Evolutionary conservation across 2,329 filamentous ascomycete species (phyloP).

Genomic region (Scedosporium boydii): DNA sequence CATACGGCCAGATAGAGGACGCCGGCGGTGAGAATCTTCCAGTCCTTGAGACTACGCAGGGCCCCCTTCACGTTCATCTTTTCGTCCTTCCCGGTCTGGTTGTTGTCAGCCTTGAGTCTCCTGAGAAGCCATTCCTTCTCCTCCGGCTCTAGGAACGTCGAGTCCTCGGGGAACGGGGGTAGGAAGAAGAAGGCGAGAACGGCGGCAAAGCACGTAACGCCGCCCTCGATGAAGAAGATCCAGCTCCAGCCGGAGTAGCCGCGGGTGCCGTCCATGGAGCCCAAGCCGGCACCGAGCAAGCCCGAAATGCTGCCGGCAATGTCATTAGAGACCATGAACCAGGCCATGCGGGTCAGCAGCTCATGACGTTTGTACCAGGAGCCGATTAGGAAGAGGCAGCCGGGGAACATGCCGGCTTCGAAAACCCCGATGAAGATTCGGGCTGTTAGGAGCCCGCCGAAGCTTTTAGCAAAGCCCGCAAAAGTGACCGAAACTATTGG

Average conservation of each 20-base stretch:
- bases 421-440: slow-evolving; percentile 24
- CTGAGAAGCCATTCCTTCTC: slow-evolving; percentile 18
- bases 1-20: slow-evolving; percentile 18
- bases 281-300: slow-evolving; percentile 14
- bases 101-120: slow-evolving; percentile 12
- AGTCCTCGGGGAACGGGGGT: slow-evolving; percentile 27
- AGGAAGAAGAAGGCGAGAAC: slow-evolving; percentile 24
- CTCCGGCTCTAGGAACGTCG: slow-evolving; percentile 26
- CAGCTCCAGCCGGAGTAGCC: slow-evolving; percentile 32
- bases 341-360: slow-evolving; percentile 17
- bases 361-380: slow-evolving; percentile 24
- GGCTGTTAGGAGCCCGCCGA: slow-evolving; percentile 15
- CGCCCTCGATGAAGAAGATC: slow-evolving; percentile 34
- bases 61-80: slow-evolving; percentile 23
- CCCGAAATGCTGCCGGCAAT: slow-evolving; percentile 15
- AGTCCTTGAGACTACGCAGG: slow-evolving; percentile 45
- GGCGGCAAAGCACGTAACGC: slow-evolving; percentile 23
- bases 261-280: slow-evolving; percentile 13
- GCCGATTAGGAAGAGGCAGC: slow-evolving; percentile 21
- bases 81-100: slow-evolving; percentile 11
- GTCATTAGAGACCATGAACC: slow-evolving; percentile 16
- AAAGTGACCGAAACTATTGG: slow-evolving; percentile 15
- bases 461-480: slow-evolving; percentile 17
- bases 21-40: slow-evolving; percentile 34
- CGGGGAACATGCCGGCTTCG: slow-evolving; percentile 24